Base-by-base conservation (phyloP, 495 filamentous ascomycete species). In the Pseudomonodictys pantanalensis region DNA sequence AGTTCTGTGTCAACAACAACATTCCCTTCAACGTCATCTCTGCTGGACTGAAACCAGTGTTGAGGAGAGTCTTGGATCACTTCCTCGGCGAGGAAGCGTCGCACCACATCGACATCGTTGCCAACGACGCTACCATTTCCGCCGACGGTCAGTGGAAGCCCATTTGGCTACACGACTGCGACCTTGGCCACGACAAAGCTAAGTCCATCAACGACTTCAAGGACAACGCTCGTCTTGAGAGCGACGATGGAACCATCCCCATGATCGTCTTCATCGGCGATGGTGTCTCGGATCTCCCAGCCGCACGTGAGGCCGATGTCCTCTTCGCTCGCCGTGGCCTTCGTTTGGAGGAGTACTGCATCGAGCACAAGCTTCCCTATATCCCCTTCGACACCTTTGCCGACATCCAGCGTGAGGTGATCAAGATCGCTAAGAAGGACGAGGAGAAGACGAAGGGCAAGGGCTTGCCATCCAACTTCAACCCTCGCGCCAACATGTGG, bases 201-300 rank as follows among this genome's bases (percentile, higher is more conserved):
- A 70, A 81, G 6, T 85, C 81, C 1, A 81, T 90, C 35, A 76
- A 81, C 50, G 83, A 87, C 59, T 84, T 79, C 44, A 78, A 84
- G 5, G 68, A 64, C 10, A 69, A 76, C 33, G 86, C 84, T 0
- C 74, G 78, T 32, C 69, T 79, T 6, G 71, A 76, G 45, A 79
- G 77, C 49, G 77, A 78, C 1, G 80, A 87, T 30, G 82, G 79
- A 47, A 81, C 84, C 12, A 81, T 87, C 42, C 88, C 87, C 6
- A 76, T 86, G 1, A 84, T 90, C 56, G 75, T 90, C 38, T 91
- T 90, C 69, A 88, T 90, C 61, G 87, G 88, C 48, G 88, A 90
- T 70, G 88, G 88, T 1, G 85, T 91, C 15, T 88, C 85, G 6
- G 87, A 90, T 64, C 80, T 90, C 7, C 79, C 87, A 0, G 87